Evolutionary conservation across 2,329 filamentous ascomycete species (phyloP), one percentile per base, ranked within the genome.

Genomic region (Lasiodiplodia theobromae): DNA sequence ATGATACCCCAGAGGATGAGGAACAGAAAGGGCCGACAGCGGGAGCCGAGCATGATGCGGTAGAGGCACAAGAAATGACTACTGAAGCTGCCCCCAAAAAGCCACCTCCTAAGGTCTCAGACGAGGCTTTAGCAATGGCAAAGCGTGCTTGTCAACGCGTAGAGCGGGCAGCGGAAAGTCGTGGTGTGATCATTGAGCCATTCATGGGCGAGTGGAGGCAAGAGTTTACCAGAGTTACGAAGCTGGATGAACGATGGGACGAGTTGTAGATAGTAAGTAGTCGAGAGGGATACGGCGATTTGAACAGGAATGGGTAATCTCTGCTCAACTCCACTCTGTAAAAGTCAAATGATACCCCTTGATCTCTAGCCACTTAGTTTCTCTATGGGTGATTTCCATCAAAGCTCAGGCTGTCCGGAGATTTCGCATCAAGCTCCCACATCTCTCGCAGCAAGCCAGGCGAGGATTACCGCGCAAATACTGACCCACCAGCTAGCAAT

Each of bases 71-170:
- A n/a, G n/a, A n/a, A n/a, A n/a, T n/a, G n/a, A 16, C 18, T 14
- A 0, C 31, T 4, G 8, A 7, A 12, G 31, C 53, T 10, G 2
- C 31, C 4, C 18, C 11, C 4, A n/a, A 11, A 37, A 58, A 38
- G 34, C 16, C n/a, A 0, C 34, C 54, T n/a, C 28, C 34, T 0
- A 58, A 58, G n/a, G 37, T 40, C 21, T 58, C 37, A 7, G 54
- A 58, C 12, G 54, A 40, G 11, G 11, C 12, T 4, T 23, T 58
- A 8, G 40, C 58, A 10, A 3, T 2, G 18, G 58, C 58, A 2
- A 63, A 63, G 58, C 44, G 23, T 11, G 58, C 58, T 2, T 31
- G 16, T 31, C 40, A 63, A 25, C 58, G 58, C 2, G 4, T 63
- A 2, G 16, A 38, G 14, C 10, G 25, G 3, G 38, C 34, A 14